These are phyloP conservation scores for Chloris gayana DNA, from an alignment of 176 grass and related monocot species.

Conservation along the genomic window DNA sequence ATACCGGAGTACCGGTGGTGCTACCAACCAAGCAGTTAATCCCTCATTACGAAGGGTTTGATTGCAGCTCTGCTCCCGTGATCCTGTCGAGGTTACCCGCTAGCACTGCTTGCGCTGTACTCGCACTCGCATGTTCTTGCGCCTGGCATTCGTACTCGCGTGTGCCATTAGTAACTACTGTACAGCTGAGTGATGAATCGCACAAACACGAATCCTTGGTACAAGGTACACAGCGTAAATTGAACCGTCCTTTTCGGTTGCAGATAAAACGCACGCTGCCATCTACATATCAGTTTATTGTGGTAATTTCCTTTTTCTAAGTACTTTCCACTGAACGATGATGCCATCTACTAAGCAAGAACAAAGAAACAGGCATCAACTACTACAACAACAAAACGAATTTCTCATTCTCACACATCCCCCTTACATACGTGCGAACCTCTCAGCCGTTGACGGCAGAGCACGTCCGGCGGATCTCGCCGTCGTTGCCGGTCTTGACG, in stretches of 20 bases:
- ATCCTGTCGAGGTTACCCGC: no score
- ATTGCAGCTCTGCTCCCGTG: neutral
- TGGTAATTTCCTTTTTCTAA: neutral
- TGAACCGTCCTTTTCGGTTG: neutral
- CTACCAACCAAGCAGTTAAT: neutral
- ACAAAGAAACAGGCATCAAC: neutral
- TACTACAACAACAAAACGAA: constrained; percentile 36
- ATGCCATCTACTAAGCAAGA: neutral
- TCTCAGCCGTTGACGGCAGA: constrained; percentile 60
- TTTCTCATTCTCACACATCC: neutral
- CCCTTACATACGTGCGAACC: neutral
- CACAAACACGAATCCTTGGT: neutral
- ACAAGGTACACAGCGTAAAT: neutral
- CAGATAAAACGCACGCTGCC: neutral
- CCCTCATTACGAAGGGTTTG: neutral
- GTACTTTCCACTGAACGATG: no score
- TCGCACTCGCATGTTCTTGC: neutral
- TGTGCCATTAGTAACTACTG: neutral
- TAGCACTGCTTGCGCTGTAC: neutral
- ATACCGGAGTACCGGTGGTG: neutral
- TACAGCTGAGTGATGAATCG: neutral
- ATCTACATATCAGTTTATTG: neutral
- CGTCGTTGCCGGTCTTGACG: constrained; percentile 71
- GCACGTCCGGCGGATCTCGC: constrained; percentile 76
- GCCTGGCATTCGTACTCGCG: neutral